Evolutionary conservation across 441 rosid species (phyloP).

Genomic region (Mallotus repandus): DNA sequence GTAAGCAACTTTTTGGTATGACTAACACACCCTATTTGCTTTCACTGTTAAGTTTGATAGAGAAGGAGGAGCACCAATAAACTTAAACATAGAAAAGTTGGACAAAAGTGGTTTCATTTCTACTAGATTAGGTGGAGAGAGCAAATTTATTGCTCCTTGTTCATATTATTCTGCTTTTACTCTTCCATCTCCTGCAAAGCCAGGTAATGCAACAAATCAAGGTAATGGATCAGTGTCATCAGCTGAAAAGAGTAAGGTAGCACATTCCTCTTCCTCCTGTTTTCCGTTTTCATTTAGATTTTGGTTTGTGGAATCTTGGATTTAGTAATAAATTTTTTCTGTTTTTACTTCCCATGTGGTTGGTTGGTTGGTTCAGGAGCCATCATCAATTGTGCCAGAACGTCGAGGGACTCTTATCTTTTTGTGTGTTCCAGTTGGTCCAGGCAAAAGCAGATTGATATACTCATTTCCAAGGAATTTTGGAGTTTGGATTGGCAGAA

Average conservation of each 20-base stretch:
- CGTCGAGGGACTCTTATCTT: conserved; percentile 52
- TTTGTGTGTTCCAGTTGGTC: conserved; percentile 77
- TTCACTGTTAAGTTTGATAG: no score
- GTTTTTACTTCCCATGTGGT: not conserved
- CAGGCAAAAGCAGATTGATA: conserved; percentile 80
- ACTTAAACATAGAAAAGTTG: no score
- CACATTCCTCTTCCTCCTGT: not conserved
- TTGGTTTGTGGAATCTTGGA: not conserved
- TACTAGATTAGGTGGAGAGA: no score
- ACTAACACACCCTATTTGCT: no score
- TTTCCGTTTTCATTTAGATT: not conserved
- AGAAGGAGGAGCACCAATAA: no score
- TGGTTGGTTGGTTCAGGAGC: conserved; percentile 25
- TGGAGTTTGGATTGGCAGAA: conserved; percentile 54
- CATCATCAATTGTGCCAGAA: conserved; percentile 23
- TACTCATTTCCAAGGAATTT: conserved; percentile 72
- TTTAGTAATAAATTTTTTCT: not conserved
- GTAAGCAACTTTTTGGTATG: no score
- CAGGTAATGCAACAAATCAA: conserved; percentile 22
- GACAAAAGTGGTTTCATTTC: no score
- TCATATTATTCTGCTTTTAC: conserved; percentile 44
- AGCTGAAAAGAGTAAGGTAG: conserved; percentile 40
- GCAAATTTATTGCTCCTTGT: conserved; percentile 70
- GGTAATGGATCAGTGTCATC: conserved; percentile 40
- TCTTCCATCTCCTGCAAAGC: conserved; percentile 26